Base-by-base conservation (phyloP, 1,139 yeast genomes). In the Debaryomycetaceae sp. region DNA sequence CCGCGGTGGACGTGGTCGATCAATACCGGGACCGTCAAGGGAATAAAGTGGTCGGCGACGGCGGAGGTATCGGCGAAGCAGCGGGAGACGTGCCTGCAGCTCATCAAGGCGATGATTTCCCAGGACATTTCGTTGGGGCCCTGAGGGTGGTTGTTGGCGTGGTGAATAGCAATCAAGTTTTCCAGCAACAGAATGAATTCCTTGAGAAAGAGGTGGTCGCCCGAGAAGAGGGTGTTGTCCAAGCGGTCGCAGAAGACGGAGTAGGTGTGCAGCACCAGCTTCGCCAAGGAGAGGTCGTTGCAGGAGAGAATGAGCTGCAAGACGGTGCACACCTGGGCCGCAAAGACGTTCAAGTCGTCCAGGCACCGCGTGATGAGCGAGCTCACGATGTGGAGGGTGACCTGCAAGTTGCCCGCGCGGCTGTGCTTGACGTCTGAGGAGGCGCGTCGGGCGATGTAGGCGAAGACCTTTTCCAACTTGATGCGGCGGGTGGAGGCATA, bases 401-500 rank as follows among this genome's bases (percentile, higher is more conserved):
- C 97, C 37, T 74, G 78, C 19, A 86, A 66, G 45, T 87, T 86
- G 2, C 96, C 96, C 6, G 77, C 58, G 20, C 83, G 58, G 33
- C 67, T 73, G 29, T 73, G 71, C 34, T 63, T 57, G 22, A 76
- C 63, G 50, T 87, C 96, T 10, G 64, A 47, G 13, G 50, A 47
- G n/a, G 90, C 73, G 49, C 74, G 77, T 40, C 67, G 73, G 29
- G 69, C 68, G 33, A 90, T 54, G 46, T 78, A 85, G 7, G 59
- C 57, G 15, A 87, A 79, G 13, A 90, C 95, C 45, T 87, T 87
- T 42, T 82, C 90, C 38, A 90, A 63, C 49, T 90, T 90, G 25
- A 85, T 77, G 35, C 95, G 65, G 41, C 97, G 66, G 5, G 95
- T 80, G 25, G 93, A 77, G n/a, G 94, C 95, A 51, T 87, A 87